These are phyloP conservation scores for Brassica incana DNA, from an alignment of 345 rosid genomes.

Conservation along the genomic window DNA sequence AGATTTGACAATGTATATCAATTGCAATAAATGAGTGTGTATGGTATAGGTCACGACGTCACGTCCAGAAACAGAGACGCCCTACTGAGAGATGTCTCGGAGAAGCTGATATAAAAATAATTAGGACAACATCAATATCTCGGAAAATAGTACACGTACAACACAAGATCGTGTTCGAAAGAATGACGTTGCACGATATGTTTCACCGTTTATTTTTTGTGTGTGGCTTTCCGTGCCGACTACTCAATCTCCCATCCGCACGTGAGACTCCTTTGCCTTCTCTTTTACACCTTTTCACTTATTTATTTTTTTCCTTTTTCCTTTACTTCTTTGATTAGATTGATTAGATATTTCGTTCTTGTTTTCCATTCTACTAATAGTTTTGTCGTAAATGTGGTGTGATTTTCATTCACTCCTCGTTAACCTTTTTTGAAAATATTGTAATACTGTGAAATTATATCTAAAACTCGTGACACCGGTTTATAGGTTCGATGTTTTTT, in stretches of 20 bases:
- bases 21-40: neutral
- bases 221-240: constrained; percentile 1
- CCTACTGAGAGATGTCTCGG: neutral
- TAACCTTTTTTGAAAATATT: too few relatives aligned
- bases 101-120: neutral
- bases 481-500: neutral
- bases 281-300: neutral
- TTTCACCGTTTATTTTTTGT: neutral
- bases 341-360: neutral
- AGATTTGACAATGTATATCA: neutral
- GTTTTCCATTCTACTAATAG: neutral
- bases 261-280: constrained; percentile 24
- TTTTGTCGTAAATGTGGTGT: neutral
- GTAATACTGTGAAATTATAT: neutral
- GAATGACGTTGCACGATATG: neutral
- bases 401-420: neutral
- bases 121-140: neutral
- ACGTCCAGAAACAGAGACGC: neutral
- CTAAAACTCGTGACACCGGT: neutral
- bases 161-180: neutral
- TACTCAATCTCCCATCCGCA: constrained; percentile 21
- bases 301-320: neutral
- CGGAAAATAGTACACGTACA: neutral
- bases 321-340: neutral
- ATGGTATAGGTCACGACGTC: neutral